Base-by-base conservation (phyloP, 768 basidiomycete genomes). In the Coprinellus aureogranulatus region DNA sequence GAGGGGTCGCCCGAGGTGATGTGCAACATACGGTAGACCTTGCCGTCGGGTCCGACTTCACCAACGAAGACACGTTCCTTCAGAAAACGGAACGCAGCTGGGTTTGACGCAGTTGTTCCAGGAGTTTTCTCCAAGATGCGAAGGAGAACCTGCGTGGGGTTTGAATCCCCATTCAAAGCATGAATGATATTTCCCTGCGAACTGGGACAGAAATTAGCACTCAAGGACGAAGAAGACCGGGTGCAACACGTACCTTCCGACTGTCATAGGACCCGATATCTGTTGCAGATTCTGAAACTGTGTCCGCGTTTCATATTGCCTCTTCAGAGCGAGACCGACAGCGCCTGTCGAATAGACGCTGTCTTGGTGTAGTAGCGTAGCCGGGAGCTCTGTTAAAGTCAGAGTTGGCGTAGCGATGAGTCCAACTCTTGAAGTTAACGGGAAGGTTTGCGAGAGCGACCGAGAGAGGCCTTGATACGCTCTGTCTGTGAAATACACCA, bases 121-220 rank as follows among this genome's bases (percentile, higher is more conserved):
- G 49, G 49, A 3, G 49, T 50, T 12, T 50, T 50, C 30, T 50
- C 49, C 16, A 50, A 30, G 18, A 50, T 50, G 16, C 49, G 49
- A 30, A 92, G 74, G 5, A 92, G 76, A 4, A 86, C 70, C 30
- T 78, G 74, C 0, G 87, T 81, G 0, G 90, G 88, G 60, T 87
- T 91, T 18, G 69, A 62, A 37, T 71, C 49, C 3, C 28, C 65
- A 60, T 88, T 73, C 1, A 92, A 68, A 4, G 78, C 67, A 49
- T 85, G 78, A 42, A 93, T 72, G 61, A 93, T 77, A 63, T 92
- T 93, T 2, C 90, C 90, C 69, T 89, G 84, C 5, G 82, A 78
- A 27, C 89, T 89, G 59, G 12, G 25, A 6, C 34, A 14, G 14
- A 30, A 30, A 42, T 40, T 18, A 44, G 22, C 49, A 34, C 25